Evolutionary conservation across 2,329 filamentous ascomycete species (phyloP).

Genomic region (Pleurostoma richardsiae): DNA sequence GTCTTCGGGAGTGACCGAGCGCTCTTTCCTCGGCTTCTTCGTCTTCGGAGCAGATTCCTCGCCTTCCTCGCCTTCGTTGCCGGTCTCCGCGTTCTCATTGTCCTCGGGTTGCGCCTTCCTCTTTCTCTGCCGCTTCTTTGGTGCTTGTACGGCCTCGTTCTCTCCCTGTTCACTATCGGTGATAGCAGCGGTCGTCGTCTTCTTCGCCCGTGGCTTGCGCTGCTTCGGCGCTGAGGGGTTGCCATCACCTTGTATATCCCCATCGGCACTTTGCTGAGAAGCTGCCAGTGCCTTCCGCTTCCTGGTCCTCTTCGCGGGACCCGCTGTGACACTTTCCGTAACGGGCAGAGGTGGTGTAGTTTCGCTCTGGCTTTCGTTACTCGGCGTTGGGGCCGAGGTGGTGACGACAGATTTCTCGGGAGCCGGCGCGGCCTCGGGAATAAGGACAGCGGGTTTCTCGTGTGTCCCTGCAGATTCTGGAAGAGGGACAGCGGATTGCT

Average conservation of each 20-base stretch:
- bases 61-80: conserved; percentile 14
- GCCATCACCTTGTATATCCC: neutral
- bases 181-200: neutral
- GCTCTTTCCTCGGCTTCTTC: conserved; percentile 26
- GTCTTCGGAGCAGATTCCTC: conserved; percentile 10
- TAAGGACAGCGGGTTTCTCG: too few relatives aligned
- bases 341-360: too few relatives aligned
- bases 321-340: neutral
- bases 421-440: too few relatives aligned
- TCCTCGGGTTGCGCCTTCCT: conserved; percentile 4
- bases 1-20: conserved; percentile 56
- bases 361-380: too few relatives aligned
- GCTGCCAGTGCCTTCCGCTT: conserved; percentile 15
- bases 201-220: neutral
- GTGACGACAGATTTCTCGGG: too few relatives aligned
- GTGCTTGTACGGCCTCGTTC: conserved; percentile 5
- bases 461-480: too few relatives aligned
- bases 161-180: neutral
- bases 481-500: too few relatives aligned
- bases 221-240: conserved; percentile 2
- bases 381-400: too few relatives aligned
- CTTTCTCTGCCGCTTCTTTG: conserved; percentile 10
- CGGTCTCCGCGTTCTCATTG: neutral
- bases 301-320: conserved; percentile 8
- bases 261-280: too few relatives aligned